Evolutionary conservation across 176 grass and related monocot genomes (phyloP), one percentile per base, ranked within the genome.

Genomic region (Carex scoparia): DNA sequence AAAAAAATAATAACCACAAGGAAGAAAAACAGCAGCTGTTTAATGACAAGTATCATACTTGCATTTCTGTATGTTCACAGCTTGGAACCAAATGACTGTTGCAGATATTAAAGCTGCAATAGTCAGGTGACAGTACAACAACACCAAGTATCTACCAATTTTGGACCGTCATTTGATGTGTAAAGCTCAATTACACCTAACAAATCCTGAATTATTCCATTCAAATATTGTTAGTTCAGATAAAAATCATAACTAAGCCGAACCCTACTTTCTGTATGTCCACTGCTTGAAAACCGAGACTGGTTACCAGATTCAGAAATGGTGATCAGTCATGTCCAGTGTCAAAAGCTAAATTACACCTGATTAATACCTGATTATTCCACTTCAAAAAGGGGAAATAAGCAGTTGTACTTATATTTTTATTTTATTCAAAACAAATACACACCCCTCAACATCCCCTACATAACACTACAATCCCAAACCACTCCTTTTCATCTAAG

Each of bases 31-130:
- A 35, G 3, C 62, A 63, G 16, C 32, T 14, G 1, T 61, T 62
- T 42, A 81, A 40, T 15, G 9, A 61, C 13, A 44, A 61, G 56
- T n/a, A 79, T 58, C 59, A 73, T 75, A 19, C 55, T 61, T 37
- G 53, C 63, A 8, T 75, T 73, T 83, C 30, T 65, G 87, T 87
- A 86, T 79, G 48, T 71, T 78, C 54, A 80, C 61, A 77, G 16
- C 61, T 85, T 79, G 37, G 37, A 35, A 56, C 70, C 53, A 82
- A 19, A 69, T 10, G 80, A 4, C 11, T 15, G 18, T 23, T 5
- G 30, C 65, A 69, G 13, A 74, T 51, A 57, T 57, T 57, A 32
- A 56, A 4, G 32, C 11, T 31, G 51, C 27, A 57, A 57, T 7
- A 78, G 12, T 33, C 6, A 7, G 13, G 13, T 56, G 51, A 33